Conservation (phyloP, 2,329 filamentous ascomycete genomes). For the Colletotrichum plurivorum region DNA sequence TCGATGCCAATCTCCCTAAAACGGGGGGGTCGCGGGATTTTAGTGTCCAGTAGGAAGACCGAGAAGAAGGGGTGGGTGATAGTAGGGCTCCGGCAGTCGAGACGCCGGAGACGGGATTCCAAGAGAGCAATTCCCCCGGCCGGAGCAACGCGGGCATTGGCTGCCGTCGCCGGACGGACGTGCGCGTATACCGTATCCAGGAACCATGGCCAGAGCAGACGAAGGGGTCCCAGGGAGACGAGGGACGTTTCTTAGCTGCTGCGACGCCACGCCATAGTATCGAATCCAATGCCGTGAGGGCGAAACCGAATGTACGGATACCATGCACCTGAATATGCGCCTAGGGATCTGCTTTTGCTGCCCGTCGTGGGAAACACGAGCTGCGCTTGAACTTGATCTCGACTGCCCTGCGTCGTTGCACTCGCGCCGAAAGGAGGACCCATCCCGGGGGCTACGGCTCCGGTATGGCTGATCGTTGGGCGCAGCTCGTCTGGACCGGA, state of each 20-base stretch:
- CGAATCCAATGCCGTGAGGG: slow-evolving; percentile 16
- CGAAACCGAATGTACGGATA: not conserved
- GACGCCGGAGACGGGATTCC: slow-evolving; percentile 32
- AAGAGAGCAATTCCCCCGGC: slow-evolving; percentile 37
- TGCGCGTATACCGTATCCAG: slow-evolving; percentile 2
- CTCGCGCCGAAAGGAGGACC: slow-evolving; percentile 18
- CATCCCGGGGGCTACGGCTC: slow-evolving; percentile 28
- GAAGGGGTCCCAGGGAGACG: too few species aligned
- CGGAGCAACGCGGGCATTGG: slow-evolving; percentile 33
- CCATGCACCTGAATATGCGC: not conserved
- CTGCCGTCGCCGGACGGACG: slow-evolving; percentile 17
- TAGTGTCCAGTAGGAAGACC: slow-evolving; percentile 21
- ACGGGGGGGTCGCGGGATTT: slow-evolving; percentile 32
- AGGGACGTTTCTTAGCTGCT: not conserved
- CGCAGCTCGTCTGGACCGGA: slow-evolving; percentile 26
- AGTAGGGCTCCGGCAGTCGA: slow-evolving; percentile 37
- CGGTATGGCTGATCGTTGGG: slow-evolving; percentile 34
- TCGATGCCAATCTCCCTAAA: slow-evolving; percentile 29
- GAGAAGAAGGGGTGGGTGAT: not conserved
- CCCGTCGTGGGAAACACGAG: not conserved
- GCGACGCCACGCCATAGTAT: not conserved
- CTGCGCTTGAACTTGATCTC: slow-evolving; percentile 6
- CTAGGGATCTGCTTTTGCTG: not conserved
- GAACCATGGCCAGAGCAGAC: too few species aligned
- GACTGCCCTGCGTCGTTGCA: slow-evolving; percentile 22